Conservation (phyloP, 257 asterid species). For the Cinchona pubescens region DNA sequence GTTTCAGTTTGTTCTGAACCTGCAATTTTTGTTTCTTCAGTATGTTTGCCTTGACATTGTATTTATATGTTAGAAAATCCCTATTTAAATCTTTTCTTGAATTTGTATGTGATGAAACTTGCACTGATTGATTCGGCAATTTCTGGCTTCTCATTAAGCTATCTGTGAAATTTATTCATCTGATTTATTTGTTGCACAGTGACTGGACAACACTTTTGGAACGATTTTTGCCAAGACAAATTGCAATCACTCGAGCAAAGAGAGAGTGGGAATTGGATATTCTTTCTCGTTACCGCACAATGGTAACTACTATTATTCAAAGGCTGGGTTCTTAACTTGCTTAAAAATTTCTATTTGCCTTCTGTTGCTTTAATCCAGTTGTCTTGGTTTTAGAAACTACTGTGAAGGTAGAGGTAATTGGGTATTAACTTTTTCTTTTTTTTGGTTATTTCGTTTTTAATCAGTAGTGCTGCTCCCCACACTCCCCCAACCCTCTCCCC, state of each 20-base stretch:
- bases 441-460: not conserved
- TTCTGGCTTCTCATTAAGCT: not conserved
- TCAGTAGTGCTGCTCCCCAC: no score
- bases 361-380: not conserved
- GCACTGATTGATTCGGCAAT: not conserved
- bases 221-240: slow-evolving; percentile 83
- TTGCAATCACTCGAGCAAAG: slow-evolving; percentile 89
- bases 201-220: slow-evolving; percentile 96
- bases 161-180: slow-evolving; percentile 2
- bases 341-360: not conserved
- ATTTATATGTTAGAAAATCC: no score
- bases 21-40: slow-evolving; percentile 1
- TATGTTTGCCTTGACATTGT: not conserved
- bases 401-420: not conserved
- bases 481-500: no score
- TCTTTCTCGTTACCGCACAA: slow-evolving; percentile 76
- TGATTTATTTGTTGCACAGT: slow-evolving; percentile 35
- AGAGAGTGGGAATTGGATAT: slow-evolving; percentile 95
- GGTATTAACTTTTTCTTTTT: not conserved
- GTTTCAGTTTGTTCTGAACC: not conserved
- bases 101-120: not conserved
- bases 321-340: no score
- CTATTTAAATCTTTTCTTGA: not conserved
- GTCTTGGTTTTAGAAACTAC: not conserved
- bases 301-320: slow-evolving; percentile 59